These are phyloP conservation scores for Phytophthora pseudosyringae DNA, from an alignment of 352 stramenopile species.

Conservation along the genomic window DNA sequence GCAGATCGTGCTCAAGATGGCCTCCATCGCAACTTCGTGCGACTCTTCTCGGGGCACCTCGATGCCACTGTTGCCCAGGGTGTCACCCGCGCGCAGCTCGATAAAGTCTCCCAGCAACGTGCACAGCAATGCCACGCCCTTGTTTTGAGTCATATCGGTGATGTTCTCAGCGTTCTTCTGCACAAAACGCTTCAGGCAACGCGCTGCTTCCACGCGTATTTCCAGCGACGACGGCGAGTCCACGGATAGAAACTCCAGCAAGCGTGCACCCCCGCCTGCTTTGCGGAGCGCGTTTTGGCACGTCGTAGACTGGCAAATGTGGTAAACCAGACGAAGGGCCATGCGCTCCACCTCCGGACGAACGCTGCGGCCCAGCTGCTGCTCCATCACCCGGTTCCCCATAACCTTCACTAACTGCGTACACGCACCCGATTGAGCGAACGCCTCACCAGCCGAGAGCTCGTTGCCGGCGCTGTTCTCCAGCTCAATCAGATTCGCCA, in stretches of 20 bases:
- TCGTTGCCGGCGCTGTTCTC: constrained; percentile 79
- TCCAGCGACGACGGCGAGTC: constrained; percentile 62
- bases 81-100: constrained; percentile 43
- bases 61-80: constrained; percentile 24
- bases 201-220: constrained; percentile 68
- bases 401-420: constrained; percentile 64
- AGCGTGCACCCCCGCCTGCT: constrained; percentile 53
- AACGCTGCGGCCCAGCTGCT: constrained; percentile 49
- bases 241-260: constrained; percentile 62
- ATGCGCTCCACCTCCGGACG: constrained; percentile 73
- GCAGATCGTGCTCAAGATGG: constrained; percentile 77
- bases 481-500: constrained; percentile 77
- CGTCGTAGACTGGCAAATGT: constrained; percentile 66
- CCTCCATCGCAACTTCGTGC: constrained; percentile 71
- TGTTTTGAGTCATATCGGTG: constrained; percentile 61
- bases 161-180: constrained; percentile 78
- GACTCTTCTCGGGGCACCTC: constrained; percentile 52
- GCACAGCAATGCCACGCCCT: constrained; percentile 62
- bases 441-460: constrained; percentile 63
- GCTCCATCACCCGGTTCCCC: constrained; percentile 61
- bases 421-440: constrained; percentile 68
- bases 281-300: constrained; percentile 75
- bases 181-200: constrained; percentile 79
- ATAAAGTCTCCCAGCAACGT: constrained; percentile 65
- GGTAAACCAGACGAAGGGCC: constrained; percentile 74